These are phyloP conservation scores for Exidia glandulosa DNA, from an alignment of 768 basidiomycete genomes.

Conservation along the genomic window DNA sequence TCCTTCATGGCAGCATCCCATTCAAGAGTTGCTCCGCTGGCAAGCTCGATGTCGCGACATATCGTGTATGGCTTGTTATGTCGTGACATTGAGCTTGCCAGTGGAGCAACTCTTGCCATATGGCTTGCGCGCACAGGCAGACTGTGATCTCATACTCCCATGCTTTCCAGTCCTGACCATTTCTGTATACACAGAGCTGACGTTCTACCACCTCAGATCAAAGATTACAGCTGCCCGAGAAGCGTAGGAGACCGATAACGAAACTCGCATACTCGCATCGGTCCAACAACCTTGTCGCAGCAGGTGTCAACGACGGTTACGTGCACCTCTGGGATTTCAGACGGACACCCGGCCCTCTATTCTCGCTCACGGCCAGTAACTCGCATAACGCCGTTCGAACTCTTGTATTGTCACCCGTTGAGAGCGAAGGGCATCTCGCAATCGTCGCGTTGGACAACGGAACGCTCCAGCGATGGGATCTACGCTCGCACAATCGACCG, in stretches of 20 bases:
- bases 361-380: neutral
- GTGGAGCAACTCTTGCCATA: too few species aligned
- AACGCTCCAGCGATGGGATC: conserved; percentile 56
- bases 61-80: too few species aligned
- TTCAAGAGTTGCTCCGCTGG: too few species aligned
- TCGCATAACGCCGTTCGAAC: conserved; percentile 44
- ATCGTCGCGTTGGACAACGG: conserved; percentile 57
- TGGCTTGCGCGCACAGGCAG: too few species aligned
- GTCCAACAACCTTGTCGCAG: conserved; percentile 62
- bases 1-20: too few species aligned
- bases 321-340: conserved; percentile 55
- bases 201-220: too few species aligned
- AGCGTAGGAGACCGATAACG: conserved; percentile 47
- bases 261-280: conserved; percentile 56
- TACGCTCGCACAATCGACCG: conserved; percentile 52
- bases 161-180: too few species aligned
- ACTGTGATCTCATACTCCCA: too few species aligned
- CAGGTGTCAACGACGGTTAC: conserved; percentile 72
- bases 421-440: conserved; percentile 56
- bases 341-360: neutral
- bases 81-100: too few species aligned
- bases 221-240: conserved; percentile 51
- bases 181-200: too few species aligned
- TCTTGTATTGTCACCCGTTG: conserved; percentile 57
- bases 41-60: too few species aligned